Evolutionary conservation across 83 land plant species (phyloP).

Genomic region (Thuja plicata): DNA sequence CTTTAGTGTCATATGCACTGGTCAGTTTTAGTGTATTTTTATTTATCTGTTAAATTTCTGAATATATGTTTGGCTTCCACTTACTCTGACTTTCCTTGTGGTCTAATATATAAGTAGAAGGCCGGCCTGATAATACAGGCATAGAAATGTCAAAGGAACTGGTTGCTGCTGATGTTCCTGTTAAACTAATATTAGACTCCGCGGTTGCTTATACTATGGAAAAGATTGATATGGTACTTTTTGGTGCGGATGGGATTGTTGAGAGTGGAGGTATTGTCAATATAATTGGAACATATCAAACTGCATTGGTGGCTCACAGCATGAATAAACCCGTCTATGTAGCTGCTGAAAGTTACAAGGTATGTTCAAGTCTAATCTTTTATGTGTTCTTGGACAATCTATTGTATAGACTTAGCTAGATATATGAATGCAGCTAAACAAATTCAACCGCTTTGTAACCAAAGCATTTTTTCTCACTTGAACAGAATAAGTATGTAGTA

Average conservation of each 20-base stretch:
- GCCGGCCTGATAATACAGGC: conserved; percentile 92
- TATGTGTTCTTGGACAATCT: neutral
- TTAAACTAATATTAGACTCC: conserved; percentile 83
- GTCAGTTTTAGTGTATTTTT: conserved; percentile 28
- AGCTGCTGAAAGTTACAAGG: conserved; percentile 99
- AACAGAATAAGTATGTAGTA: neutral
- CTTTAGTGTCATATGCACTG: conserved; percentile 92
- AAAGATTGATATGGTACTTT: conserved; percentile 91
- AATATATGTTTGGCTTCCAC: conserved; percentile 11
- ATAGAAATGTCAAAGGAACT: conserved; percentile 80
- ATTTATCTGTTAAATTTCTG: neutral
- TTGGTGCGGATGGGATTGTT: conserved; percentile 99
- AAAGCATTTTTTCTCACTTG: neutral
- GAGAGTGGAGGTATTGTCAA: conserved; percentile 98
- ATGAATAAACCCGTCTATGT: conserved; percentile 98
- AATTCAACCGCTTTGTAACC: neutral
- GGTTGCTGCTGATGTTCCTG: conserved; percentile 76
- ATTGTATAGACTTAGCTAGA: neutral
- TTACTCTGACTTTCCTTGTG: neutral
- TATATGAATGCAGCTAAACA: neutral
- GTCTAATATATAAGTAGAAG: conserved; percentile 54
- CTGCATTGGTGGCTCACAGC: conserved; percentile 87
- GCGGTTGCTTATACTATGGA: conserved; percentile 94
- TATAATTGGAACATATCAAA: conserved; percentile 95
- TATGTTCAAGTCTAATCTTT: conserved; percentile 24